phyloP scores from a whole-genome alignment of 192 early-diverging fungal genomes.

The Coemansia umbellata region DNA sequence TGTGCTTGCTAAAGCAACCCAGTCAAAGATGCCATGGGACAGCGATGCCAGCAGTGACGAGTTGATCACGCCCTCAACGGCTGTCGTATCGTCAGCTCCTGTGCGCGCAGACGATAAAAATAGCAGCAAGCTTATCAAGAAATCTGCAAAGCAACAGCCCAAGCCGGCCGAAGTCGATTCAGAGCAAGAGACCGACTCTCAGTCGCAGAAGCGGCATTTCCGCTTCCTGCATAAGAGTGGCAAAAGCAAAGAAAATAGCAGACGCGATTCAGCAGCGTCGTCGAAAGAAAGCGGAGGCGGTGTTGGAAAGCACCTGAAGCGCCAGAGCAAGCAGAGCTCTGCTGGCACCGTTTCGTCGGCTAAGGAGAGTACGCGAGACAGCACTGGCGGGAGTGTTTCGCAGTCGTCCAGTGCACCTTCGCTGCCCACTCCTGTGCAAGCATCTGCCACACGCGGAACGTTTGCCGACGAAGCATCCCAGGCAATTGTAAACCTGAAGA shows the following conservation, averaged over 20 bases:
- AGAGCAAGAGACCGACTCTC: slow-evolving; percentile 12
- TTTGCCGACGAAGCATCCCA: slow-evolving; percentile 46
- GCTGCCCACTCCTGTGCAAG: slow-evolving; percentile 28
- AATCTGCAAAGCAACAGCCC: slow-evolving; percentile 1
- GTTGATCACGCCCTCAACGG: not conserved
- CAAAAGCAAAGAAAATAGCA: slow-evolving; percentile 29
- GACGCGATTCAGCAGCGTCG: slow-evolving; percentile 18
- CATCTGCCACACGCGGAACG: slow-evolving; percentile 15
- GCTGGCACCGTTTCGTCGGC: slow-evolving; percentile 24
- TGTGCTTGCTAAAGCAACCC: not conserved
- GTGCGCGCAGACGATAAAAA: not conserved
- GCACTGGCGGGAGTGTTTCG: slow-evolving; percentile 19
- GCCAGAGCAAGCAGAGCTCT: slow-evolving; percentile 27
- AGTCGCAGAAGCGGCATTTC: slow-evolving; percentile 44
- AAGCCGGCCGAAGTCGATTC: slow-evolving; percentile 1
- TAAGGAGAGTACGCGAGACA: slow-evolving; percentile 30
- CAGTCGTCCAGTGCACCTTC: slow-evolving; percentile 38
- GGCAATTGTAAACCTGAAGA: slow-evolving; percentile 43
- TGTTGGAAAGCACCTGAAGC: slow-evolving; percentile 23
- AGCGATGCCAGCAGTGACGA: slow-evolving; percentile 44
- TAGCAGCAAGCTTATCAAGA: slow-evolving; percentile 8
- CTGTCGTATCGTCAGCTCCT: too few relatives aligned
- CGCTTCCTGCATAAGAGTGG: slow-evolving; percentile 43
- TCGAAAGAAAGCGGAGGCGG: slow-evolving; percentile 10
- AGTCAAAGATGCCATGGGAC: slow-evolving; percentile 39